These are phyloP conservation scores for Zangia roseola DNA, from an alignment of 768 basidiomycete species.

Conservation along the genomic window DNA sequence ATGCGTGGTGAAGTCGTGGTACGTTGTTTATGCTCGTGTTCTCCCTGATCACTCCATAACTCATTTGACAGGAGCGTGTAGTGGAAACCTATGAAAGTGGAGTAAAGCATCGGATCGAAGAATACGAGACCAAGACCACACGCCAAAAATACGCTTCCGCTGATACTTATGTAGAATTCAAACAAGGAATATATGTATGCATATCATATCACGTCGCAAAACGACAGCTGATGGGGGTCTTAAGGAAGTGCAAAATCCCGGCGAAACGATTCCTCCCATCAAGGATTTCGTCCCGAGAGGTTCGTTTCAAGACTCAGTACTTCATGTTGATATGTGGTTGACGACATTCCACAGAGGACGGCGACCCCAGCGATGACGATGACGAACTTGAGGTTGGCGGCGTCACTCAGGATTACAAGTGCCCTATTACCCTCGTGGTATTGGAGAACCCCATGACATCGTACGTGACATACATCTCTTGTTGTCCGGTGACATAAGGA, in stretches of 20 bases:
- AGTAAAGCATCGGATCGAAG: slow-evolving; percentile 41
- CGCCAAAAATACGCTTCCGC: slow-evolving; percentile 77
- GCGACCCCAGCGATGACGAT: slow-evolving; percentile 79
- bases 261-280: slow-evolving; percentile 71
- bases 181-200: slow-evolving; percentile 65
- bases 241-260: slow-evolving; percentile 68
- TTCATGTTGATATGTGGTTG: background rate
- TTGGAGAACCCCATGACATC: slow-evolving; percentile 79
- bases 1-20: slow-evolving; percentile 60
- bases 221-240: slow-evolving; percentile 6
- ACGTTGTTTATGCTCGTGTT: slow-evolving; percentile 21
- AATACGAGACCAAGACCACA: slow-evolving; percentile 59
- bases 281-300: slow-evolving; percentile 72
- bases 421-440: slow-evolving; percentile 70
- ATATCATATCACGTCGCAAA: background rate
- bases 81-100: slow-evolving; percentile 49
- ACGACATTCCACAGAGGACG: slow-evolving; percentile 53
- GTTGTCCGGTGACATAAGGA: slow-evolving; percentile 2
- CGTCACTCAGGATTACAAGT: slow-evolving; percentile 77
- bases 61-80: slow-evolving; percentile 45
- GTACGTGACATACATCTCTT: slow-evolving; percentile 44
- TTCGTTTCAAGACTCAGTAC: slow-evolving; percentile 22
- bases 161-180: slow-evolving; percentile 60
- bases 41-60: background rate
- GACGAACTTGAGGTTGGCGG: slow-evolving; percentile 91